Conservation (phyloP, 352 stramenopile species). For the Phytophthora rubi region DNA sequence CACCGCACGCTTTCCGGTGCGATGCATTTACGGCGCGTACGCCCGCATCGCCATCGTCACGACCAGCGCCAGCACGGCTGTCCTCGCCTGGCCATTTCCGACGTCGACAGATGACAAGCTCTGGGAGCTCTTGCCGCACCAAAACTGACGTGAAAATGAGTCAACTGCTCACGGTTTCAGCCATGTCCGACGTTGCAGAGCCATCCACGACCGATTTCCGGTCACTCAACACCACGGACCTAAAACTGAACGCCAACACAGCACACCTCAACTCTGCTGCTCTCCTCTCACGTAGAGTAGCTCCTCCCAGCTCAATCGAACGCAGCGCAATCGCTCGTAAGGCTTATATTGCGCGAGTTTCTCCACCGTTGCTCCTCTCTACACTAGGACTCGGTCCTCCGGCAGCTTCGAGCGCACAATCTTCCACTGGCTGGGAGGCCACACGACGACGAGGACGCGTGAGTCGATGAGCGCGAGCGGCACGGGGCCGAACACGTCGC, state of each 20-base stretch:
- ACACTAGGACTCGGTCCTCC: slow-evolving; percentile 50
- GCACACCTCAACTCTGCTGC: slow-evolving; percentile 1
- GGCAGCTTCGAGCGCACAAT: slow-evolving; percentile 61
- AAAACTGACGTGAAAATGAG: not conserved
- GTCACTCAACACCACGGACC: not conserved
- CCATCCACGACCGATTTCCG: not conserved
- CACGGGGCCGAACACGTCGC: slow-evolving; percentile 75
- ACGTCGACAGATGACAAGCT: not conserved
- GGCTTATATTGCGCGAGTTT: slow-evolving; percentile 4
- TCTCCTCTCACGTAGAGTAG: not conserved
- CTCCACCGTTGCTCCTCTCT: slow-evolving; percentile 18
- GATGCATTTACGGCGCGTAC: not conserved
- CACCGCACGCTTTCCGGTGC: slow-evolving; percentile 20
- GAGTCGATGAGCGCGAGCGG: slow-evolving; percentile 85
- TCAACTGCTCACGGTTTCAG: slow-evolving; percentile 16
- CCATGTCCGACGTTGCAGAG: slow-evolving; percentile 22
- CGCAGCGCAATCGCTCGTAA: slow-evolving; percentile 16
- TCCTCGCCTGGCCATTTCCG: not conserved
- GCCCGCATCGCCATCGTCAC: not conserved
- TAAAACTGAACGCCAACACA: not conserved
- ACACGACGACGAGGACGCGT: slow-evolving; percentile 79
- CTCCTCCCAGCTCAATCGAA: slow-evolving; percentile 15
- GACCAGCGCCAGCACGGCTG: not conserved
- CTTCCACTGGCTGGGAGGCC: slow-evolving; percentile 73
- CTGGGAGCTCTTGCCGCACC: not conserved